These are phyloP conservation scores for Metarhizium guizhouense DNA, from an alignment of 2,329 filamentous ascomycete genomes.

Conservation along the genomic window DNA sequence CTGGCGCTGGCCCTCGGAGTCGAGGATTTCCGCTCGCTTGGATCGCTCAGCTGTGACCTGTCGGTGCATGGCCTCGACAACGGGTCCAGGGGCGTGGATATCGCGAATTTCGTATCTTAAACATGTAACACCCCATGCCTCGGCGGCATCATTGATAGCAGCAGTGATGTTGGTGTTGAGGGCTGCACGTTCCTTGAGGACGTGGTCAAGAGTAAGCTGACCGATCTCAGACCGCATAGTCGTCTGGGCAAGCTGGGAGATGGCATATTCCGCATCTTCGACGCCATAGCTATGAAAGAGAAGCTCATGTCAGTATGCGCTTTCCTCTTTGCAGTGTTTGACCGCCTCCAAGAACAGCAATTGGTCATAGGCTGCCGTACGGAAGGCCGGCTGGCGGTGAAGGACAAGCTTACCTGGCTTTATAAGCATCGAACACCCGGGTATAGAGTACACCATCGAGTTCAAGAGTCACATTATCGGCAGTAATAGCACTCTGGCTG, in stretches of 20 bases:
- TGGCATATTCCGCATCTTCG: slow-evolving; percentile 97
- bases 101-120: slow-evolving; percentile 96
- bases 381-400: background rate
- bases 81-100: slow-evolving; percentile 88
- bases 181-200: slow-evolving; percentile 90
- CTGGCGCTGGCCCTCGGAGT: slow-evolving; percentile 94
- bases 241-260: slow-evolving; percentile 93
- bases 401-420: slow-evolving; percentile 61
- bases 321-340: background rate
- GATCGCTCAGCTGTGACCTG: slow-evolving; percentile 95
- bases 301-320: background rate
- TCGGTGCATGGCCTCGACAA: slow-evolving; percentile 96
- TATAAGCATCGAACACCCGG: slow-evolving; percentile 94
- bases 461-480: slow-evolving; percentile 95
- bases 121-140: slow-evolving; percentile 94
- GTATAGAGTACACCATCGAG: slow-evolving; percentile 95
- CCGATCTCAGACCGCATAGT: slow-evolving; percentile 99
- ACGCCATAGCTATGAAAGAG: slow-evolving; percentile 69
- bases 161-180: slow-evolving; percentile 98
- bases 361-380: background rate
- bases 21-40: slow-evolving; percentile 95
- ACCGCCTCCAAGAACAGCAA: background rate
- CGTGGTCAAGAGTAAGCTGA: slow-evolving; percentile 91
- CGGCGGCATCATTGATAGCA: slow-evolving; percentile 94
- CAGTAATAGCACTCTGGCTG: slow-evolving; percentile 94